These are phyloP conservation scores for Echeveria elegans DNA, from an alignment of 164 flowering plant species.

Conservation along the genomic window DNA sequence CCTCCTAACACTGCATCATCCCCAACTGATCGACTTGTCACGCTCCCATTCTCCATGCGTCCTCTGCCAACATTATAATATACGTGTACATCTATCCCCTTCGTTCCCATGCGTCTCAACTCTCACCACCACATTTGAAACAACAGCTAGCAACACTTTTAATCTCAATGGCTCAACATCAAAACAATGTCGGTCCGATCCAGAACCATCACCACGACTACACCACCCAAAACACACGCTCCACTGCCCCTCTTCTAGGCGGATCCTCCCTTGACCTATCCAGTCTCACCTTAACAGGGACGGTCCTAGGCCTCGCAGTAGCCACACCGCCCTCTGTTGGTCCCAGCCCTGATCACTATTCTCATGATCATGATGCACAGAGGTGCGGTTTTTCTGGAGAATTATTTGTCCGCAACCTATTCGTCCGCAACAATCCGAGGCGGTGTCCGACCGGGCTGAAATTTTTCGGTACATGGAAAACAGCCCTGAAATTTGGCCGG, in stretches of 20 bases:
- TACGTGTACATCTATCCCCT: too few relatives aligned
- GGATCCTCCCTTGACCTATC: constrained; percentile 22
- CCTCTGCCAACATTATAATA: neutral
- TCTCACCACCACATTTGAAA: too few relatives aligned
- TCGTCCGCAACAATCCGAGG: too few relatives aligned
- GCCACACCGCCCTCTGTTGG: constrained; percentile 49
- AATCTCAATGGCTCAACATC: neutral
- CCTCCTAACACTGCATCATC: constrained; percentile 4
- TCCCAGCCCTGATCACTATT: constrained; percentile 34
- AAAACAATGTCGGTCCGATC: constrained; percentile 11
- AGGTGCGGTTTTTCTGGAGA: too few relatives aligned
- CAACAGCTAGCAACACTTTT: neutral
- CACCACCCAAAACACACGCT: neutral
- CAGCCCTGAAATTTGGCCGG: too few relatives aligned
- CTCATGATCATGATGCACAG: constrained; percentile 17
- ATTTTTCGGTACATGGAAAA: too few relatives aligned
- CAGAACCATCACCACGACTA: constrained; percentile 5
- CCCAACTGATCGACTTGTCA: neutral
- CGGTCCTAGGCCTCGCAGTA: constrained; percentile 29
- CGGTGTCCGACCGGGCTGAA: too few relatives aligned
- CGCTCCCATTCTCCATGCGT: neutral
- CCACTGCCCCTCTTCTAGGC: constrained; percentile 25
- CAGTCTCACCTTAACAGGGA: constrained; percentile 42
- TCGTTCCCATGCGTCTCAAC: too few relatives aligned
- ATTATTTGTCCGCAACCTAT: too few relatives aligned